Evolutionary conservation across 2,329 filamentous ascomycete species (phyloP).

Genomic region (Karstenula rhodostoma): DNA sequence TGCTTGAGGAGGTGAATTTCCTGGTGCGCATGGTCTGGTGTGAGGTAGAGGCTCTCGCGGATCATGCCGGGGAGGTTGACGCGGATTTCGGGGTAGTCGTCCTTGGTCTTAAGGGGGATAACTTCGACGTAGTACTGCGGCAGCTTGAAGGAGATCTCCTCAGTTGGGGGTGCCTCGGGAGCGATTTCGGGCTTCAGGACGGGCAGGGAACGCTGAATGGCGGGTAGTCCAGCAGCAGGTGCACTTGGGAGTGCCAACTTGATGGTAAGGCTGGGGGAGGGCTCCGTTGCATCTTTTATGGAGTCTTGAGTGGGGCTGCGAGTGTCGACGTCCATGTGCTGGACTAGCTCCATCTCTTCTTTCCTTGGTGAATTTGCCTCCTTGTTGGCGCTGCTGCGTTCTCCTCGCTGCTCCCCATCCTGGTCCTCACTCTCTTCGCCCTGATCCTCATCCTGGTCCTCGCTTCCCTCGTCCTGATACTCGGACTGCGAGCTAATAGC

Average conservation of each 20-base stretch:
- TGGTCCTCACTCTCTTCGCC: slow-evolving; percentile 12
- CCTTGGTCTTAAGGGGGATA: neutral
- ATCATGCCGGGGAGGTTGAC: slow-evolving; percentile 45
- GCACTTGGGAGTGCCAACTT: neutral
- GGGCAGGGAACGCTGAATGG: neutral
- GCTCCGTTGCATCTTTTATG: no score
- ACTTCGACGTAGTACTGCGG: slow-evolving; percentile 2
- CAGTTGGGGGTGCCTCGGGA: neutral
- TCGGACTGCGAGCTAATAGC: neutral
- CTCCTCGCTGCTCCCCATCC: neutral
- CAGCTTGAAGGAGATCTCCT: slow-evolving; percentile 8
- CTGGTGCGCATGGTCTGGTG: slow-evolving; percentile 31
- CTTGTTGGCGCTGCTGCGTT: no score
- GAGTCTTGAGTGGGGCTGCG: neutral
- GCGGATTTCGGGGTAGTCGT: neutral
- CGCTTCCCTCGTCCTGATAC: neutral
- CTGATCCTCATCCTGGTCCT: slow-evolving; percentile 12
- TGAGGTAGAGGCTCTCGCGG: slow-evolving; percentile 40
- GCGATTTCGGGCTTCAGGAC: neutral
- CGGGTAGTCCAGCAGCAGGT: neutral
- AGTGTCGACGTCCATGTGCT: neutral
- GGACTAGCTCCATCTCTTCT: neutral
- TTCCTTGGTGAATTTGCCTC: no score
- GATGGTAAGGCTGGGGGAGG: neutral
- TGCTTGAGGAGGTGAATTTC: slow-evolving; percentile 37